A percentile compares a stretch with the other conserved stretches of the same genome.
These are phyloP conservation scores for Pleurozium schreberi DNA, from an alignment of 225 moss, liverwort and hornwort genomes.

Conservation along the genomic window DNA sequence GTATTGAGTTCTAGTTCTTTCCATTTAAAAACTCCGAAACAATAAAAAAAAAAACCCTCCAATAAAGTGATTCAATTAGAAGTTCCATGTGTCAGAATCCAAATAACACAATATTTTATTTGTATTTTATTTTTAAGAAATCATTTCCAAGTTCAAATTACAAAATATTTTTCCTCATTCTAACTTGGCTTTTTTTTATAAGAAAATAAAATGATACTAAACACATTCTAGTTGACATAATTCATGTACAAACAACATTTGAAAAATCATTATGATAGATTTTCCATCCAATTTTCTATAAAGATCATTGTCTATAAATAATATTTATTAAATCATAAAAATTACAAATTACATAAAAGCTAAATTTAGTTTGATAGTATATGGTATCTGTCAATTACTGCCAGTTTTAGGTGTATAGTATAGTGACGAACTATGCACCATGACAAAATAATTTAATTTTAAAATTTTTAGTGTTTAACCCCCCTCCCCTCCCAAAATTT, in stretches of 20 bases:
- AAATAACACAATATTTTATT: neutral
- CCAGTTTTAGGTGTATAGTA: too few species aligned
- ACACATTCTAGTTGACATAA: neutral
- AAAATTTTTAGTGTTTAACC: too few species aligned
- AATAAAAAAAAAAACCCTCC: neutral
- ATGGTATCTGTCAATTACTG: too few species aligned
- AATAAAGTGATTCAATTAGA: neutral
- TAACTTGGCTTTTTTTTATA: neutral
- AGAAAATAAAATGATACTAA: neutral
- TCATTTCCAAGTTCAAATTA: neutral
- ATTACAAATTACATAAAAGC: too few species aligned
- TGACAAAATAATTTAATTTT: too few species aligned
- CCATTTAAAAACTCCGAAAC: neutral
- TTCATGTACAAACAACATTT: neutral
- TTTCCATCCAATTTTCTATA: too few species aligned
- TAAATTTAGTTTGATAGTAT: neutral
- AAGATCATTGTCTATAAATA: neutral
- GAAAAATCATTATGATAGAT: too few species aligned
- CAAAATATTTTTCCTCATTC: neutral
- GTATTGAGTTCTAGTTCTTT: neutral
- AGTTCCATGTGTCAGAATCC: neutral
- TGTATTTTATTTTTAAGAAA: too few species aligned
- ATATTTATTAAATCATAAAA: neutral
- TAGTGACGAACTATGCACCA: too few species aligned
- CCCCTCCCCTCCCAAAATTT: too few species aligned